Evolutionary conservation across 371 early-diverging fungal species (phyloP), one percentile per base, ranked within the genome.

Genomic region (Sporodiniella umbellata): DNA sequence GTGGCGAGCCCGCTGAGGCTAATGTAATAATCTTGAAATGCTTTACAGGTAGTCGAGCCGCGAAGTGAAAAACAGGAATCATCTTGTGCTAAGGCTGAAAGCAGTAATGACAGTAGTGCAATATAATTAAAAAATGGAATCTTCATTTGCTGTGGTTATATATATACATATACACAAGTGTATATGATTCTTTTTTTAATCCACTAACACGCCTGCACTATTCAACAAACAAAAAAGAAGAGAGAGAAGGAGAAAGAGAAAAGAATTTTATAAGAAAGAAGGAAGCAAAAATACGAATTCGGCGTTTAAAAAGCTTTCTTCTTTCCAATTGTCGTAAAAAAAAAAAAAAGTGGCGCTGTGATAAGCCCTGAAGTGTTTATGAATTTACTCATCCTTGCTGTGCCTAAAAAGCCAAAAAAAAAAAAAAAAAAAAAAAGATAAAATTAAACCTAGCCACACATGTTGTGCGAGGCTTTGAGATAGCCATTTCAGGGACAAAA

Each of bases 41-140:
- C 70, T 33, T 62, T 58, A 39, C 77, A 76, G 22, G 72, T 64
- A n/a, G 33, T 60, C 53, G 77, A 76, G 19, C 53, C 49, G 15
- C 35, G 26, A 23, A 76, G 53, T 24, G 66, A 64, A 11, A 76
- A 30, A 39, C 77, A 76, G 25, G 49, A 43, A 22, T 19, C 38
- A 23, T 51, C 45, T 17, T 51, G 52, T 35, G 38, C 35, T 7
- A 12, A 3, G 15, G 40, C 18, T 40, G 40, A 8, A 21, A 22
- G 21, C 18, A 40, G 21, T 12, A 40, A 12, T 40, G 21, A 40
- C 21, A 22, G 8, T 40, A 35, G 14, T 35, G 15, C 12, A 11
- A 35, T 14, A 35, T 5, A n/a, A 14, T 8, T n/a, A 35, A n/a
- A 35, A 35, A n/a, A 5, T 40, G 40, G 18, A 40, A 40, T 40